Percentiles rank a stretch among this genome's conserved stretches.
These are phyloP conservation scores for Rhexocercosporidium sp. DNA, from an alignment of 2,329 filamentous ascomycete species.

Conservation along the genomic window DNA sequence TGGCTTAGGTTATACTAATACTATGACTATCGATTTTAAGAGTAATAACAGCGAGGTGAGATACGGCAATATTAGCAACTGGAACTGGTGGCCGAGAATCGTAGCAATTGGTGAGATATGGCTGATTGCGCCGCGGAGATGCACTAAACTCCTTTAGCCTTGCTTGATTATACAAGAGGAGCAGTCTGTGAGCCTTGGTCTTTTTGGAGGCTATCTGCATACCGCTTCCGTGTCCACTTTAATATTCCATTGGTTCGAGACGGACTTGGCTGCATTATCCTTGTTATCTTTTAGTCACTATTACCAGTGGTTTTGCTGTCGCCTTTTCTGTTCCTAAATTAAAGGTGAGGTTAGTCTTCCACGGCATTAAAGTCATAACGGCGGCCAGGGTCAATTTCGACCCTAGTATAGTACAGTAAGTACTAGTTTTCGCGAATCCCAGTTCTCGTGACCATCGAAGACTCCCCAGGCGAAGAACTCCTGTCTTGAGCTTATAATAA, in stretches of 20 bases:
- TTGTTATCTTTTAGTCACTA: not conserved
- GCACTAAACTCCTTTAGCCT: too few species aligned
- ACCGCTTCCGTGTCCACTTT: too few species aligned
- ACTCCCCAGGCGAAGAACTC: not conserved
- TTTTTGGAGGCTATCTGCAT: too few species aligned
- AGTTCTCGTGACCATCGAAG: not conserved
- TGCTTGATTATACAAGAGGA: too few species aligned
- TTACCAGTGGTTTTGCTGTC: not conserved
- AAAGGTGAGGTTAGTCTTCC: not conserved
- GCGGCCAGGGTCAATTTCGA: not conserved
- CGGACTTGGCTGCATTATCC: not conserved
- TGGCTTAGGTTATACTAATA: not conserved
- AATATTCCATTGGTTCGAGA: too few species aligned
- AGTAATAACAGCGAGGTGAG: not conserved
- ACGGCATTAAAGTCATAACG: not conserved
- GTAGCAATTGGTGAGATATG: not conserved
- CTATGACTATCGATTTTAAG: not conserved
- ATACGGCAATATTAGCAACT: not conserved
- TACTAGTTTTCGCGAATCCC: not conserved
- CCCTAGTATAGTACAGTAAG: not conserved
- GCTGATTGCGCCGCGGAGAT: too few species aligned
- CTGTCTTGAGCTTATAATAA: not conserved
- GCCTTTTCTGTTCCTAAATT: not conserved
- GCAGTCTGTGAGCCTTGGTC: too few species aligned
- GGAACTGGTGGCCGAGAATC: not conserved